phyloP scores from a whole-genome alignment of 2,329 filamentous ascomycete species.

The Colletotrichum destructivum region DNA sequence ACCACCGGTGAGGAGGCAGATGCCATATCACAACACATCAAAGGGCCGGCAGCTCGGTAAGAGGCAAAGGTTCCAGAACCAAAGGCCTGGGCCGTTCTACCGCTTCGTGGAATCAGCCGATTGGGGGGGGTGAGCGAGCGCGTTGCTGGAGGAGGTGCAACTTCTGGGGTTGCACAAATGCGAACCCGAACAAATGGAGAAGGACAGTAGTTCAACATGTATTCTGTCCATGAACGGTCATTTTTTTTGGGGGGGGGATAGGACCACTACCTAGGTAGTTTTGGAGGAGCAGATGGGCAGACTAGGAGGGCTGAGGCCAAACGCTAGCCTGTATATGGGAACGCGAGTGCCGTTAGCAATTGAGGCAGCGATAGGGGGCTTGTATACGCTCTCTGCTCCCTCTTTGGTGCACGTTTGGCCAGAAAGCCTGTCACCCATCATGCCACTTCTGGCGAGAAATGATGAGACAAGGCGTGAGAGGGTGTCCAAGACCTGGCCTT shows the following conservation, averaged over 20 bases:
- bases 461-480: too few relatives aligned
- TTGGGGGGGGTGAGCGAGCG: not conserved
- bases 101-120: not conserved
- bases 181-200: not conserved
- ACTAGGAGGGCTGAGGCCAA: not conserved
- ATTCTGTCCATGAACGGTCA: not conserved
- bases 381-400: too few relatives aligned
- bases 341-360: not conserved
- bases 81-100: conserved; percentile 6
- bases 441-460: not conserved
- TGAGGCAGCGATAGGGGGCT: not conserved
- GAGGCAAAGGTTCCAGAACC: not conserved
- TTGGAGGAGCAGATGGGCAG: not conserved
- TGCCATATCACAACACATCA: not conserved
- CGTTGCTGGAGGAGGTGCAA: not conserved
- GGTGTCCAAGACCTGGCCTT: too few relatives aligned
- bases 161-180: not conserved
- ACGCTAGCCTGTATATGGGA: not conserved
- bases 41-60: not conserved
- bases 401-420: not conserved
- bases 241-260: not conserved
- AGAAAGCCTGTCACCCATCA: not conserved
- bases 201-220: not conserved
- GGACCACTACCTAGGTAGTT: not conserved
- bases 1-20: conserved; percentile 1